Percentiles rank a stretch among this genome's conserved stretches.
These are phyloP conservation scores for Xylaria telfairii DNA, from an alignment of 495 filamentous ascomycete genomes.

Conservation along the genomic window DNA sequence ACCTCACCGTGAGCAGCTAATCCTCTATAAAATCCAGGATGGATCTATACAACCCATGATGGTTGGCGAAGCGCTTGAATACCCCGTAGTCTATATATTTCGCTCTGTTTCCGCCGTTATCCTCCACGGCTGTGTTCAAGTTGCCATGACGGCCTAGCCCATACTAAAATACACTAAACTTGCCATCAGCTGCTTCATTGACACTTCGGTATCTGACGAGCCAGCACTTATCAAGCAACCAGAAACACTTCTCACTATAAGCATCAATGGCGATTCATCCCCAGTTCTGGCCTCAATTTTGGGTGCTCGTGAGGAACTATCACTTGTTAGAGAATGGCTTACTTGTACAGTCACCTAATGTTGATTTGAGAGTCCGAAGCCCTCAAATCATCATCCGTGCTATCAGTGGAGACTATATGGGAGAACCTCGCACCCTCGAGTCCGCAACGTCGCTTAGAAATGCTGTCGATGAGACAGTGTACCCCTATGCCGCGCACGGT, in stretches of 20 bases:
- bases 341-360: constrained; percentile 17
- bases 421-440: constrained; percentile 30
- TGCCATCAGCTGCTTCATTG: neutral
- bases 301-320: constrained; percentile 14
- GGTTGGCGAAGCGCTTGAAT: neutral
- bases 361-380: neutral
- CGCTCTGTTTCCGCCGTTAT: neutral
- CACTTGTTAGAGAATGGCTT: neutral
- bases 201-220: neutral
- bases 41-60: neutral
- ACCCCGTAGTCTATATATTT: neutral
- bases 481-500: constrained; percentile 34
- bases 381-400: constrained; percentile 11
- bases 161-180: neutral
- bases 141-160: neutral
- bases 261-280: neutral
- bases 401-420: constrained; percentile 5
- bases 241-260: neutral
- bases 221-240: neutral
- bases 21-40: neutral
- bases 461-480: constrained; percentile 21
- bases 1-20: neutral
- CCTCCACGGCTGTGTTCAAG: neutral
- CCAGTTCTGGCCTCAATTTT: neutral
- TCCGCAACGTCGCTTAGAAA: constrained; percentile 24